Conservation (phyloP, 805 yeast species). For the Ogataea zsoltii region DNA sequence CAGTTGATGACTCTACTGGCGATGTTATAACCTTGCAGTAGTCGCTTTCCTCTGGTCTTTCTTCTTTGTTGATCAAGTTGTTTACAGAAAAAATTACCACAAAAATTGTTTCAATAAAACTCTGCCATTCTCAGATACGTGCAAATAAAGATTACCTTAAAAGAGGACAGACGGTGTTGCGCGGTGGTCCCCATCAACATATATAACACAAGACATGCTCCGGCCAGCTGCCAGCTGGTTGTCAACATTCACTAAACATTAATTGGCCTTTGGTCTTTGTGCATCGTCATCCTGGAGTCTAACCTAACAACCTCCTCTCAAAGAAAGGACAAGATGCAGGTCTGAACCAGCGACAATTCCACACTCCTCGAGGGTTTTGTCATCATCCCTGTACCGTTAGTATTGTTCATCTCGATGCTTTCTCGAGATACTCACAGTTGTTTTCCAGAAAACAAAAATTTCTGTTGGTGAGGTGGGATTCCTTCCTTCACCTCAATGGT, state of each 20-base stretch:
- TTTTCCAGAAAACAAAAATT: conserved; percentile 85
- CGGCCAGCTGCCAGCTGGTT: too few relatives aligned
- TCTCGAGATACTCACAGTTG: conserved; percentile 60
- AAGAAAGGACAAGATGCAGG: conserved; percentile 85
- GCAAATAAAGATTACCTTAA: background rate
- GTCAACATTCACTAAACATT: too few relatives aligned
- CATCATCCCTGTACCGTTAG: conserved; percentile 57
- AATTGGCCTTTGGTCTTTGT: too few relatives aligned
- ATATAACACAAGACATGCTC: too few relatives aligned
- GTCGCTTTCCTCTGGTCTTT: background rate
- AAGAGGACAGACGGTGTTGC: too few relatives aligned
- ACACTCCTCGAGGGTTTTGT: conserved; percentile 65
- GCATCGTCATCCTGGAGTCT: too few relatives aligned
- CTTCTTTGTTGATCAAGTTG: background rate
- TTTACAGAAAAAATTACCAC: too few relatives aligned
- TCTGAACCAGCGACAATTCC: conserved; percentile 86
- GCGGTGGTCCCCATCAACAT: too few relatives aligned
- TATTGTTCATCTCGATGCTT: background rate
- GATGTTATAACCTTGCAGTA: background rate
- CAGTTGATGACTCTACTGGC: background rate
- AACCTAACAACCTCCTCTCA: conserved; percentile 61
- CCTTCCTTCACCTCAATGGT: conserved; percentile 95
- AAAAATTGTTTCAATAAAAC: background rate
- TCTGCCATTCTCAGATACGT: background rate
- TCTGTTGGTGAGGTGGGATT: conserved; percentile 94